These are phyloP conservation scores for Saturnispora saitoi DNA, from an alignment of 805 yeast species.

Conservation along the genomic window DNA sequence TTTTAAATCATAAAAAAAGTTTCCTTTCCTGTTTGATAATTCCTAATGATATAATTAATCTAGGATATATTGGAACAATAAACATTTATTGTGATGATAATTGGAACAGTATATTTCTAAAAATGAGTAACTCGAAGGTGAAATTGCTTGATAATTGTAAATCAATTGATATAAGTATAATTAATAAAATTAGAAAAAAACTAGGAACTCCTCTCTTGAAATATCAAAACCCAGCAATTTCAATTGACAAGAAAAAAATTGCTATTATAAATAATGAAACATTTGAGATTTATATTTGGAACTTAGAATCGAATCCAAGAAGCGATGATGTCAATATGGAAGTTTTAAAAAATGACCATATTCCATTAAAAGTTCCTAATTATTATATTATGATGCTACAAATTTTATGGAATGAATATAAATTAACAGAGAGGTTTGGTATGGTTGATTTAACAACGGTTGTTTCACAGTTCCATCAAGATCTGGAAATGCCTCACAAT, in stretches of 20 bases:
- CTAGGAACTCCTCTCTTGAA: background rate
- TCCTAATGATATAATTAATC: conserved; percentile 11
- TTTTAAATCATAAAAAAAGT: background rate
- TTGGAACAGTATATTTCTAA: conserved; percentile 3
- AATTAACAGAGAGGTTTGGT: conserved; percentile 2
- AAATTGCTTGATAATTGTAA: background rate
- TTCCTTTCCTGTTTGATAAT: background rate
- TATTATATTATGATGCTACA: conserved; percentile 22
- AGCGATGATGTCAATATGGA: conserved; percentile 7
- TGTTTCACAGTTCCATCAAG: background rate
- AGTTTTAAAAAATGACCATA: conserved; percentile 14
- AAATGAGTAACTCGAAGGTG: background rate
- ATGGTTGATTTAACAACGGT: conserved; percentile 3
- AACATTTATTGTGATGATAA: background rate
- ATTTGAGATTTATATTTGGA: background rate
- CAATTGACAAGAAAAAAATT: background rate
- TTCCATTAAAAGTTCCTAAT: conserved; percentile 24
- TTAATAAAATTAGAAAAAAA: background rate
- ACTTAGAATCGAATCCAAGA: background rate
- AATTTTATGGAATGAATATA: conserved; percentile 14
- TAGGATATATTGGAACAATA: conserved; percentile 18
- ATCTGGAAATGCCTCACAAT: background rate
- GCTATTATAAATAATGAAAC: background rate
- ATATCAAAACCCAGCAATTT: background rate
- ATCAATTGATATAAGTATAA: background rate